These are phyloP conservation scores for Rheum nobile DNA, from an alignment of 148 eudicot species.

Conservation along the genomic window DNA sequence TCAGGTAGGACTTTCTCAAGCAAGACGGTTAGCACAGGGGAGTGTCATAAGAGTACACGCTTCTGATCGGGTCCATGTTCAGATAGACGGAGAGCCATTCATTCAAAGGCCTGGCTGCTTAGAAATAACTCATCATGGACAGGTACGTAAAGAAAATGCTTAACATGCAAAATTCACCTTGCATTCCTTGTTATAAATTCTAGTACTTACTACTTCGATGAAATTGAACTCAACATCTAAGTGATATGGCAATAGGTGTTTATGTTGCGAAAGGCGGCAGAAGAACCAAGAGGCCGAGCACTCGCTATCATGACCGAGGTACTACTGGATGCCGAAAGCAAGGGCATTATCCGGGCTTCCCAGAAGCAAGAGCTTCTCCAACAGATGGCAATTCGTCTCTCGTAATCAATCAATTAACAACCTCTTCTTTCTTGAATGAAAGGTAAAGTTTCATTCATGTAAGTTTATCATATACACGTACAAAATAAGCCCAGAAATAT, in stretches of 20 bases:
- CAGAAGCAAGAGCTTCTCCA: constrained; percentile 62
- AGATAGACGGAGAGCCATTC: constrained; percentile 83
- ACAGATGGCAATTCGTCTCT: constrained; percentile 73
- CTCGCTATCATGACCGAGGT: constrained; percentile 77
- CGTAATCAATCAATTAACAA: constrained; percentile 30
- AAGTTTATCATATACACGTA: not conserved
- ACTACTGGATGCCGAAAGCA: constrained; percentile 68
- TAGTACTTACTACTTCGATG: not conserved
- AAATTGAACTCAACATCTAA: not conserved
- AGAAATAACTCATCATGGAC: constrained; percentile 65
- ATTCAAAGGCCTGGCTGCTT: constrained; percentile 76
- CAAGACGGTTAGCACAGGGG: constrained; percentile 78
- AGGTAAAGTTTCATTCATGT: not conserved
- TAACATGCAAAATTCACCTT: not conserved
- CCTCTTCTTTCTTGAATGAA: not conserved
- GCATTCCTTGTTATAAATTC: not conserved
- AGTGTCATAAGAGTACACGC: constrained; percentile 41
- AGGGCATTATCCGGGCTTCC: constrained; percentile 54
- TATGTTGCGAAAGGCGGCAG: constrained; percentile 65
- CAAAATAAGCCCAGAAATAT: not conserved
- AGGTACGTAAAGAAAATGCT: constrained; percentile 25
- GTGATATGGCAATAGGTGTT: constrained; percentile 34
- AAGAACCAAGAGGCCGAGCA: constrained; percentile 72
- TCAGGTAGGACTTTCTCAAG: constrained; percentile 89
- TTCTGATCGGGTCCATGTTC: constrained; percentile 66